Conservation (phyloP, 495 filamentous ascomycete species). For the Penicillium chermesinum region DNA sequence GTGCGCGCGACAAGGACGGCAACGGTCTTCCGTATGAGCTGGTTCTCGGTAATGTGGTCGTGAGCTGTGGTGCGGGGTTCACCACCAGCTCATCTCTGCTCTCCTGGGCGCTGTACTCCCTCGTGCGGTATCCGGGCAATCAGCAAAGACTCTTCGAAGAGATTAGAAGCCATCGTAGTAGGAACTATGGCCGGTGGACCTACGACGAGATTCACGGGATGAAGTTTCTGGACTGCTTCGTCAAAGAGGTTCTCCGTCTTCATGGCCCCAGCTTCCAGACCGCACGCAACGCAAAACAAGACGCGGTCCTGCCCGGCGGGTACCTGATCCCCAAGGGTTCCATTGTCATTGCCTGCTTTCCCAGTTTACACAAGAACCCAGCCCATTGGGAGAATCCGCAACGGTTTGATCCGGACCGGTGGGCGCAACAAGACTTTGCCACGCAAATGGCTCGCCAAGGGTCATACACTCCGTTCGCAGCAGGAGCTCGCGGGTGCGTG, state of each 20-base stretch:
- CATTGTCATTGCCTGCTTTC: constrained; percentile 43
- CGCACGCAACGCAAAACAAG: constrained; percentile 44
- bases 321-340: constrained; percentile 43
- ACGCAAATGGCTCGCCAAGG: too few relatives aligned
- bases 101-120: constrained; percentile 49
- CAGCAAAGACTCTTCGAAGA: constrained; percentile 51
- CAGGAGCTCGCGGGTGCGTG: too few relatives aligned
- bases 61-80: constrained; percentile 50
- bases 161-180: constrained; percentile 41
- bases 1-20: constrained; percentile 46
- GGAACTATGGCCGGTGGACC: constrained; percentile 23
- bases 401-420: constrained; percentile 52
- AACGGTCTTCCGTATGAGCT: constrained; percentile 41
- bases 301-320: constrained; percentile 51
- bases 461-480: too few relatives aligned
- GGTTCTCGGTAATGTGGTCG: constrained; percentile 27
- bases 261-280: constrained; percentile 56
- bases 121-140: constrained; percentile 45
- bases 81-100: constrained; percentile 48
- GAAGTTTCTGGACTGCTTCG: constrained; percentile 46
- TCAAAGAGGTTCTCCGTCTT: constrained; percentile 53
- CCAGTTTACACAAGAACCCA: constrained; percentile 49
- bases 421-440: too few relatives aligned
- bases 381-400: constrained; percentile 46
- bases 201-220: constrained; percentile 40